Evolutionary conservation across 1,284 basidiomycete species (phyloP), one percentile per base, ranked within the genome.

Genomic region (Stygiomarasmius scandens): DNA sequence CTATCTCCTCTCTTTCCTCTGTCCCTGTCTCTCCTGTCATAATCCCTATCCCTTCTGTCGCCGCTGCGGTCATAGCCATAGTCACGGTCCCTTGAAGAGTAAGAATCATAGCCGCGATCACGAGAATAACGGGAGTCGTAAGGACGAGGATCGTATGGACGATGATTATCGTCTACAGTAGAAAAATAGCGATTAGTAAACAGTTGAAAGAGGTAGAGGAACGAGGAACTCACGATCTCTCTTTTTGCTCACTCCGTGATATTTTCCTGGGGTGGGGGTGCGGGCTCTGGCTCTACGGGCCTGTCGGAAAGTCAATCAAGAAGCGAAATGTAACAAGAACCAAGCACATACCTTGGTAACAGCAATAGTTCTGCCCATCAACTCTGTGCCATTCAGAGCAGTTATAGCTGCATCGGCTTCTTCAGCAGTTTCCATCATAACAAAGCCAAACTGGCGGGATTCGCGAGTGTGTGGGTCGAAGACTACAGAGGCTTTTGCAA

Each of bases 391-490:
- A 71, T 94, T 91, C 64, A 98, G 77, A 9, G 87, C 89, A 32
- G 89, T 84, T 64, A 98, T 89, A 52, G 92, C 94, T 50, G 91
- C 90, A 55, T 96, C 92, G 4, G 96, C 96, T 67, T 97, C 95
- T 64, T 94, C 93, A 44, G 68, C 72, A 36, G 83, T 83, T 71
- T 94, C 92, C 88, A 96, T 96, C 56, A 95, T 98, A 68, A 99
- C 96, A 74, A 99, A 99, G 46, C 94, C 96, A 67, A 99, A 98
- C 38, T 96, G 96, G 69, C 96, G 93, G 55, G 95, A 95, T 69
- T 98, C 96, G 67, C 93, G 90, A 60, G 91, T 90, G 77, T 98
- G 96, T 25, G 96, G 96, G 77, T 99, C 96, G 68, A 91, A 90
- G 94, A 98, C 98, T 74, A 98, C 89, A 59, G 94, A 92, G 43